Percentiles rank a stretch among this genome's conserved stretches.
These are phyloP conservation scores for Suhomyces kilbournensis DNA, from an alignment of 805 yeast genomes.

Conservation along the genomic window DNA sequence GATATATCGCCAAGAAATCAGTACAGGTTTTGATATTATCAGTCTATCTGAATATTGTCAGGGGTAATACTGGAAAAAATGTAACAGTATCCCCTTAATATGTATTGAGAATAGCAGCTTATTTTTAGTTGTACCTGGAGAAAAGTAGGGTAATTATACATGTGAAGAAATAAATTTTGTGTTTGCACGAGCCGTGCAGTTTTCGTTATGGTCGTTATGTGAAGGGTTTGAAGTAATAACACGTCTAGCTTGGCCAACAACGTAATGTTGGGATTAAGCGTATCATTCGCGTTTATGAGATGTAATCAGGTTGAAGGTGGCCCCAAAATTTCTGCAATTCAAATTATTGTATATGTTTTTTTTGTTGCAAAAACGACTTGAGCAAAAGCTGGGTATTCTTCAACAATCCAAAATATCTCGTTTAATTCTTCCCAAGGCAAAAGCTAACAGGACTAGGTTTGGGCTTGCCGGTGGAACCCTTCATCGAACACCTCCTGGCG, in stretches of 20 bases:
- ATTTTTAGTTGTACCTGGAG: background rate
- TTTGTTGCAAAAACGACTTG: background rate
- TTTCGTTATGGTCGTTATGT: background rate
- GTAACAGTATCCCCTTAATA: background rate
- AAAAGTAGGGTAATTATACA: background rate
- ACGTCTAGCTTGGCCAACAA: background rate
- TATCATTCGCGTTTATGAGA: background rate
- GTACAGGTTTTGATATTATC: background rate
- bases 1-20: background rate
- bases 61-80: background rate
- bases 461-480: conserved; percentile 14
- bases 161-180: background rate
- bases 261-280: background rate
- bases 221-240: background rate
- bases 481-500: conserved; percentile 37
- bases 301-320: background rate
- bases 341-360: background rate
- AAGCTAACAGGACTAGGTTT: conserved; percentile 30
- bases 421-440: conserved; percentile 35
- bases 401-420: background rate
- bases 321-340: background rate
- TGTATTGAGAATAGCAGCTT: background rate
- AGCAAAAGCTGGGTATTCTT: background rate
- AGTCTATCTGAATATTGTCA: background rate
- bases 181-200: background rate